Conservation (phyloP, 768 basidiomycete species). For the Suillus clintonianus region DNA sequence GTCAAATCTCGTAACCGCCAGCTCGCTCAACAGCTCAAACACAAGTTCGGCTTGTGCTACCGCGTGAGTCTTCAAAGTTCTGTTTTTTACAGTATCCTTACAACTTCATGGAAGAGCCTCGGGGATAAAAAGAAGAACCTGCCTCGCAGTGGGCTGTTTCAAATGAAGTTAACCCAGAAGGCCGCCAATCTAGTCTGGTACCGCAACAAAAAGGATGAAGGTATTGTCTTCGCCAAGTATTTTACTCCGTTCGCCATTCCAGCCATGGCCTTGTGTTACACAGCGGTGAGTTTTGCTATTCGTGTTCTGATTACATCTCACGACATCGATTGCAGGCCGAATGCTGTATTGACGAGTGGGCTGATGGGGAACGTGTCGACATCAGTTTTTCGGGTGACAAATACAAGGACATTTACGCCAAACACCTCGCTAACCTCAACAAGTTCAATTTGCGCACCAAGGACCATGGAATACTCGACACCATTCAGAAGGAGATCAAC, state of each 20-base stretch:
- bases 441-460: neutral
- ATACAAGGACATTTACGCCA: slow-evolving; percentile 13
- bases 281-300: neutral
- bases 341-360: slow-evolving; percentile 17
- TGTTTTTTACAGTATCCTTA: too few species aligned
- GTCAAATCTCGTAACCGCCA: slow-evolving; percentile 17
- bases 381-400: slow-evolving; percentile 14
- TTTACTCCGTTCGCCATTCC: slow-evolving; percentile 18
- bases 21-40: slow-evolving; percentile 12
- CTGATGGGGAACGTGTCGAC: slow-evolving; percentile 8
- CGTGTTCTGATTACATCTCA: too few species aligned
- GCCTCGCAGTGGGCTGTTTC: slow-evolving; percentile 8
- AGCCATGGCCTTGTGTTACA: slow-evolving; percentile 12
- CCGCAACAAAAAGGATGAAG: slow-evolving; percentile 19
- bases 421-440: slow-evolving; percentile 10
- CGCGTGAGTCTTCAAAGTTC: slow-evolving; percentile 1
- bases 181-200: slow-evolving; percentile 23
- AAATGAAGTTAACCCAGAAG: slow-evolving; percentile 15
- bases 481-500: slow-evolving; percentile 8
- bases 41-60: slow-evolving; percentile 12
- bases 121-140: neutral
- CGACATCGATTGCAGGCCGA: slow-evolving; percentile 8
- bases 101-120: too few species aligned
- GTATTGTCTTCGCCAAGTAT: slow-evolving; percentile 10
- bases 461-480: slow-evolving; percentile 4